Percentiles rank a stretch among this genome's conserved stretches.
Conservation (phyloP, 768 basidiomycete genomes). For the Hericium alpestre region DNA sequence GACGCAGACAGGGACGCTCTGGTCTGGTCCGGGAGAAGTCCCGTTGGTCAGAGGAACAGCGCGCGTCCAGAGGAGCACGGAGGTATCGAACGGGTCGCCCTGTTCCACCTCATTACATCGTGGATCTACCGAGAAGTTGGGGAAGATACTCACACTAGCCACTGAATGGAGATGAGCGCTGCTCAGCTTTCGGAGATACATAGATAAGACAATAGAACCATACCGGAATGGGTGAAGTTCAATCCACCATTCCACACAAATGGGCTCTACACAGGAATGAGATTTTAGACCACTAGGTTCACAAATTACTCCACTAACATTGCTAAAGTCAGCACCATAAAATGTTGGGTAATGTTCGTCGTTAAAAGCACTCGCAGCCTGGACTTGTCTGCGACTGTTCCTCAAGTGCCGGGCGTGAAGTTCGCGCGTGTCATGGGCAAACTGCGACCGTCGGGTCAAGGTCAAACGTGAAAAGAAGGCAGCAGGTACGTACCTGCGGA, state of each 20-base stretch:
- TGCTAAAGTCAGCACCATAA: conserved; percentile 38
- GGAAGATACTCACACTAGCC: conserved; percentile 31
- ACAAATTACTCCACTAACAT: conserved; percentile 21
- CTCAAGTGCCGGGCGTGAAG: conserved; percentile 28
- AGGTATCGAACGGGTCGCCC: conserved; percentile 46
- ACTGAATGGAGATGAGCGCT: conserved; percentile 19
- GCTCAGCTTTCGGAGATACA: too few relatives aligned
- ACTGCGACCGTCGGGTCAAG: conserved; percentile 17
- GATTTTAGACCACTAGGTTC: background rate
- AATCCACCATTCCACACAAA: conserved; percentile 39
- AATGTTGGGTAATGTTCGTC: conserved; percentile 42
- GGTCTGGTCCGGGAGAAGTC: conserved; percentile 27
- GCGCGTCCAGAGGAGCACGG: conserved; percentile 49
- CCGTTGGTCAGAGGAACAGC: conserved; percentile 28
- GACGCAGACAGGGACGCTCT: conserved; percentile 41
- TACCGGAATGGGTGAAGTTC: conserved; percentile 39
- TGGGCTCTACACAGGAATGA: conserved; percentile 23
- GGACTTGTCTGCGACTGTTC: conserved; percentile 25
- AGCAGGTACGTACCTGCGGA: conserved; percentile 7
- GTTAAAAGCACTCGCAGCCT: conserved; percentile 27
- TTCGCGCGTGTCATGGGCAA: conserved; percentile 26
- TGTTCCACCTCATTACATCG: conserved; percentile 8
- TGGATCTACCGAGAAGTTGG: too few relatives aligned
- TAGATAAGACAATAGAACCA: background rate
- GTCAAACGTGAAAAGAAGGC: too few relatives aligned